Evolutionary conservation across 495 filamentous ascomycete genomes (phyloP).

Genomic region (Daldinia caldariorum): DNA sequence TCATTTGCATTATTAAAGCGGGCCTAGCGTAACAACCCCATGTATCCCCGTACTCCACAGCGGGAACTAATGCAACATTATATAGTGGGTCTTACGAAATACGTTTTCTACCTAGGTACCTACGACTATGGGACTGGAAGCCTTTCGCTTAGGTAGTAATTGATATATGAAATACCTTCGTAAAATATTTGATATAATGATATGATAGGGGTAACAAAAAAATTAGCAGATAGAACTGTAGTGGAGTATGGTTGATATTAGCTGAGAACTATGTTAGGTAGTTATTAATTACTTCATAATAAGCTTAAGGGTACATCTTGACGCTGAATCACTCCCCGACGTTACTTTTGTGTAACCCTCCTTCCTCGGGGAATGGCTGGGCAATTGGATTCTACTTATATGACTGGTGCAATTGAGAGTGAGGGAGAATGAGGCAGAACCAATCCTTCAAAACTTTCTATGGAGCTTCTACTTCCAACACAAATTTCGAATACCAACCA

Average conservation of each 20-base stretch:
- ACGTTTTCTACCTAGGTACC: not conserved
- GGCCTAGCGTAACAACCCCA: not conserved
- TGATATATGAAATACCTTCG: not conserved
- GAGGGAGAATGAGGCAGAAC: not conserved
- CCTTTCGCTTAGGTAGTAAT: not conserved
- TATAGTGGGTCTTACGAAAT: not conserved
- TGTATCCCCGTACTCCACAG: not conserved
- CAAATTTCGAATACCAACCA: not conserved
- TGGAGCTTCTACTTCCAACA: not conserved
- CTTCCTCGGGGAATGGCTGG: not conserved
- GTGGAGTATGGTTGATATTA: slow-evolving; percentile 1
- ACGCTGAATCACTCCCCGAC: not conserved
- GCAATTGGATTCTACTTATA: not conserved
- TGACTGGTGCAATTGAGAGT: not conserved
- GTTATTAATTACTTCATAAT: slow-evolving; percentile 1
- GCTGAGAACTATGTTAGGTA: not conserved
- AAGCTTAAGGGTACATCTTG: slow-evolving; percentile 2
- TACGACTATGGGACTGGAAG: not conserved
- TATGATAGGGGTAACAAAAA: not conserved
- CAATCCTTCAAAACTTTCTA: not conserved
- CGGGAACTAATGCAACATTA: slow-evolving; percentile 8
- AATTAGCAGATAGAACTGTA: not conserved
- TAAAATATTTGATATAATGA: not conserved
- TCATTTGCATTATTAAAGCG: not conserved
- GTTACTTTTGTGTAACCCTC: slow-evolving; percentile 1